Percentiles rank a stretch among this genome's conserved stretches.
These are phyloP conservation scores for Sequoiadendron giganteum DNA, from an alignment of 75 land plant genomes.

Conservation along the genomic window DNA sequence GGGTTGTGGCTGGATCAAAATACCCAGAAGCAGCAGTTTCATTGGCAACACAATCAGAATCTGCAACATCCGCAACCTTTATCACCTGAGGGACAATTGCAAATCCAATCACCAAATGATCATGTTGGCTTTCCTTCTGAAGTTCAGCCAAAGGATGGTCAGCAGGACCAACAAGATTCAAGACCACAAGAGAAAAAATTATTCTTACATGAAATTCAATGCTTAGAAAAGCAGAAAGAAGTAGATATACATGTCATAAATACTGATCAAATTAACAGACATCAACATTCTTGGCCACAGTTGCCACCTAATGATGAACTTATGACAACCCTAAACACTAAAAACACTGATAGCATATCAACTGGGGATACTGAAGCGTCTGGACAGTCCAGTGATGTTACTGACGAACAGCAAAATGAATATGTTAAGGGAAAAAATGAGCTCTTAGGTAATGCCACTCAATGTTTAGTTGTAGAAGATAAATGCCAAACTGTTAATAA, in stretches of 20 bases:
- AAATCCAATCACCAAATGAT: slow-evolving; percentile 27
- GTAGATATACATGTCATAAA: slow-evolving; percentile 22
- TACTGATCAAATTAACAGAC: slow-evolving; percentile 28
- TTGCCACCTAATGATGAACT: slow-evolving; percentile 18
- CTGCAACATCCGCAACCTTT: slow-evolving; percentile 33
- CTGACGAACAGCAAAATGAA: slow-evolving; percentile 16
- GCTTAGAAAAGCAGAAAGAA: slow-evolving; percentile 23
- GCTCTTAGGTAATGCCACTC: slow-evolving; percentile 84
- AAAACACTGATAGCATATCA: slow-evolving; percentile 5
- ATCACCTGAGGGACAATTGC: slow-evolving; percentile 21
- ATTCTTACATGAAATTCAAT: slow-evolving; percentile 6
- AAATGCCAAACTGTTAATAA: slow-evolving; percentile 58
- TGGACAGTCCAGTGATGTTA: slow-evolving; percentile 13
- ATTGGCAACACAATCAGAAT: slow-evolving; percentile 18
- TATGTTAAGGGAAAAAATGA: slow-evolving; percentile 60
- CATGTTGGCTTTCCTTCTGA: slow-evolving; percentile 16
- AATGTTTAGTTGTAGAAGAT: slow-evolving; percentile 60
- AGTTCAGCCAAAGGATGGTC: slow-evolving; percentile 19
- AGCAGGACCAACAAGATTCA: slow-evolving; percentile 37
- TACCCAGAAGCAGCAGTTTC: slow-evolving; percentile 21
- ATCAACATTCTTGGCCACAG: slow-evolving; percentile 26
- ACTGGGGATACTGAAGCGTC: slow-evolving; percentile 7
- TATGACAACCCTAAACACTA: slow-evolving; percentile 13
- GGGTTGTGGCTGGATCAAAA: slow-evolving; percentile 11
- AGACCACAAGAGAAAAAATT: slow-evolving; percentile 19